Percentiles rank a stretch among this genome's conserved stretches.
Evolutionary conservation across 2,329 filamentous ascomycete genomes (phyloP).

Genomic region (Diplodia intermedia): DNA sequence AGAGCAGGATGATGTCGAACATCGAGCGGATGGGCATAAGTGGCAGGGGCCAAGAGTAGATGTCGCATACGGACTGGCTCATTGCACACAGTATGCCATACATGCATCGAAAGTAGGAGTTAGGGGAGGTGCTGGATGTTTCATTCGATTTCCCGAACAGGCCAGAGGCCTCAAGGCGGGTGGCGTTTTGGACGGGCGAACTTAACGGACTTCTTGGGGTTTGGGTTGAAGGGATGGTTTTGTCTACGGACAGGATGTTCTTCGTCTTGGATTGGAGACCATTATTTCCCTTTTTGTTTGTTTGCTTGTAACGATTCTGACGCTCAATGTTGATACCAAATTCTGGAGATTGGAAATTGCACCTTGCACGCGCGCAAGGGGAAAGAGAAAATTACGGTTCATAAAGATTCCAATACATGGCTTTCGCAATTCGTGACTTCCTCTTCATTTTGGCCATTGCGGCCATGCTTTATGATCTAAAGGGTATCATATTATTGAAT

Average conservation of each 20-base stretch:
- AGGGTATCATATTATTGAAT: conserved; percentile 21
- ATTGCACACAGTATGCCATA: background rate
- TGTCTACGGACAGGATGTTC: conserved; percentile 10
- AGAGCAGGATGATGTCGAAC: conserved; percentile 81
- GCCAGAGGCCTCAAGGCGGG: background rate
- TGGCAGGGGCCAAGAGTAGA: conserved; percentile 12
- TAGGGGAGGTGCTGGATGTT: background rate
- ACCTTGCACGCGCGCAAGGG: background rate
- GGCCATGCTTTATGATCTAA: background rate
- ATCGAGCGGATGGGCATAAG: conserved; percentile 83
- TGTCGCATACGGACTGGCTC: background rate
- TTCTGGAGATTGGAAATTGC: background rate
- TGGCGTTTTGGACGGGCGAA: conserved; percentile 4
- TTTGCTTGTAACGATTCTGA: conserved; percentile 19
- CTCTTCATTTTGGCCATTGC: background rate
- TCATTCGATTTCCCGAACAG: background rate
- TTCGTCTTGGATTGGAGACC: background rate
- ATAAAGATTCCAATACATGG: background rate
- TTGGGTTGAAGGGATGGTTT: background rate
- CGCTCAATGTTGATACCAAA: conserved; percentile 23
- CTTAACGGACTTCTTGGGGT: background rate
- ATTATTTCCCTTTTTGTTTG: background rate
- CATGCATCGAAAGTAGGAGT: background rate
- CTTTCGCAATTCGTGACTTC: background rate
- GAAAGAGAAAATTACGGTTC: background rate